A percentile compares a stretch with the other conserved stretches of the same genome.
phyloP scores from a whole-genome alignment of 202 grass and related monocot genomes.

The Panicum hallii region DNA sequence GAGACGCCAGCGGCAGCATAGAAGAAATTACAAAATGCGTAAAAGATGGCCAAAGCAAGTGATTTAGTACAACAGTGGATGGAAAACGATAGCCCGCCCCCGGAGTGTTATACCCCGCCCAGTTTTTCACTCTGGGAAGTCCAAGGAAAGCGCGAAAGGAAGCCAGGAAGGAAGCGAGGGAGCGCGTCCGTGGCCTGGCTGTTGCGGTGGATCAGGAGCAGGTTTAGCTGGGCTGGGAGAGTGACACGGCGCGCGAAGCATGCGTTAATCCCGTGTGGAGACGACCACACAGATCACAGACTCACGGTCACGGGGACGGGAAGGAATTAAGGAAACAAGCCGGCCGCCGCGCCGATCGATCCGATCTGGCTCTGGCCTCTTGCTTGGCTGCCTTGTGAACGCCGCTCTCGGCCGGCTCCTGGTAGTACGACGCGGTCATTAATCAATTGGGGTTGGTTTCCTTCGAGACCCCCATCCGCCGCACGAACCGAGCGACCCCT shows the following conservation, averaged over 20 bases:
- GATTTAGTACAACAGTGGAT: too few relatives aligned
- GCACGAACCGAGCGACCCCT: neutral
- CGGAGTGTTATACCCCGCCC: neutral
- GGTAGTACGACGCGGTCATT: slow-evolving; percentile 24
- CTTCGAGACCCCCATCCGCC: neutral
- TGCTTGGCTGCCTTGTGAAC: neutral
- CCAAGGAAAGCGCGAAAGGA: neutral
- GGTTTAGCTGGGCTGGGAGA: neutral
- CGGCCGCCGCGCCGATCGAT: too few relatives aligned
- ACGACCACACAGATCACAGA: neutral
- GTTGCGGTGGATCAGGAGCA: neutral
- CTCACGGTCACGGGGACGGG: neutral
- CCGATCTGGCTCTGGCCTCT: too few relatives aligned
- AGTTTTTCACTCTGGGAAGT: slow-evolving; percentile 6
- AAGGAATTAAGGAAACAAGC: neutral
- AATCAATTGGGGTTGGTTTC: neutral
- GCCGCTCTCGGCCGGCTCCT: neutral
- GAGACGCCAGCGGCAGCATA: neutral
- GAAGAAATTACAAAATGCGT: neutral
- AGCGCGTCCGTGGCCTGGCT: neutral
- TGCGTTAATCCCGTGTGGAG: slow-evolving; percentile 44
- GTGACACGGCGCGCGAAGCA: neutral
- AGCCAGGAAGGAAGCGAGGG: neutral
- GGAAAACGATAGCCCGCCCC: neutral
- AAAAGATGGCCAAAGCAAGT: neutral